Base-by-base conservation (phyloP, 306 rosid species). In the Pterocarpus santalinus region DNA sequence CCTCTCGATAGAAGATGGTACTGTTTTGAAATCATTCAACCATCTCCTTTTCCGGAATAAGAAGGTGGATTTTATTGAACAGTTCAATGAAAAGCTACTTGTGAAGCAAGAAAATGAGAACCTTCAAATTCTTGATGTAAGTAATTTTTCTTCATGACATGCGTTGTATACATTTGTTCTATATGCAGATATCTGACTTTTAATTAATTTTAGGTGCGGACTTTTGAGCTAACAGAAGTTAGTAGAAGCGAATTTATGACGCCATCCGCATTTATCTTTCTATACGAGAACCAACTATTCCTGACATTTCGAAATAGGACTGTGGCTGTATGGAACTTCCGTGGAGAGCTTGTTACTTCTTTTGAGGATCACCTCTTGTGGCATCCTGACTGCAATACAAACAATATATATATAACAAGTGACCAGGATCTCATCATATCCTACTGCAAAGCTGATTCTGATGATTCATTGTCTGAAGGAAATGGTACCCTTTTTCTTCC, bases 311-410 rank as follows among this genome's bases (percentile, higher is more conserved):
- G 97, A 67, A 91, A 94, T 53, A 97, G 99, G 12, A 90, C 97
- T 49, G 99, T 96, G 86, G 99, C 98, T 64, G 99, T 96, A 64
- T 96, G 99, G 99, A 96, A 96, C 88, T 94, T 96, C 67, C 98
- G 99, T 35, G 99, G 99, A 65, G 99, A 96, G 90, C 98, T 96
- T 80, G 99, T 96, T 28, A 96, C 99, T 36, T 96, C 99, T 2
- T 96, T 96, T 84, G 99, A 96, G 86, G 99, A 96, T 78, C 99
- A 96, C 85, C 97, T 96, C 70, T 84, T 96, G 92, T 94, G 97
- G 98, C 98, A 96, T 86, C 99, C 99, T 6, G 98, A 96, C 87
- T 96, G 99, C 91, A 96, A 96, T 66, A 96, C 99, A 10, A 96
- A 94, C 84, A 96, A 96, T 65, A 96, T 96, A 82, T 96, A 96